phyloP scores from a whole-genome alignment of 2,329 filamentous ascomycete species.

The Ceratocystis smalleyi region DNA sequence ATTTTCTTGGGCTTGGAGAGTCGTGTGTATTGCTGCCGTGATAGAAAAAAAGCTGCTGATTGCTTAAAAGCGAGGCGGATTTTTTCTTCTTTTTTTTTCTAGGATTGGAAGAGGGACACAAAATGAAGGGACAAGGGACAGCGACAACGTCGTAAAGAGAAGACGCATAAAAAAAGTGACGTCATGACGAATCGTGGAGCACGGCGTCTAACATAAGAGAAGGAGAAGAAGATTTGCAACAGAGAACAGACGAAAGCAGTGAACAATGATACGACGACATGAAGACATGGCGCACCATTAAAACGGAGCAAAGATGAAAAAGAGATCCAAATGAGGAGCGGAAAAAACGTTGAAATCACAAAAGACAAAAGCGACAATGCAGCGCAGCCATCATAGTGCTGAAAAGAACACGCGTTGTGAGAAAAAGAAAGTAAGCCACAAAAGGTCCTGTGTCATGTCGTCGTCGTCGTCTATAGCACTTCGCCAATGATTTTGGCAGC shows the following conservation, averaged over 20 bases:
- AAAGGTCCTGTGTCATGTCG: not conserved
- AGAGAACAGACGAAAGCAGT: not conserved
- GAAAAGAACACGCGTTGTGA: conserved; percentile 2
- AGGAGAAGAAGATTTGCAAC: conserved; percentile 4
- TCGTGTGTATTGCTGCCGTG: not conserved
- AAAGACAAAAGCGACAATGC: not conserved
- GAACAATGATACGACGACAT: not conserved
- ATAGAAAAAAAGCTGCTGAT: not conserved
- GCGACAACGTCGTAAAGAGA: not conserved
- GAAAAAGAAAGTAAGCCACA: not conserved
- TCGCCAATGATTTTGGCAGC: conserved; percentile 97
- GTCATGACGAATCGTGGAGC: conserved; percentile 16
- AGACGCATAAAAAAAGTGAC: not conserved
- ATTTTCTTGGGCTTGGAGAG: not conserved
- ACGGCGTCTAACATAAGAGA: conserved; percentile 14
- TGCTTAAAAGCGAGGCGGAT: not conserved
- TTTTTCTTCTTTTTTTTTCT: not conserved
- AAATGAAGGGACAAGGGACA: not conserved
- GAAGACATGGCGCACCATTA: not conserved
- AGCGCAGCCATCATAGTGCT: not conserved
- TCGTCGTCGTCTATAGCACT: conserved; percentile 48
- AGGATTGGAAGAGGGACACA: not conserved
- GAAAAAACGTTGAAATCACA: not conserved
- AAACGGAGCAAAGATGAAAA: not conserved
- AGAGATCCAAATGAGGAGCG: not conserved